Base-by-base conservation (phyloP, 73 alveolate species). In the Halteria grandinella region DNA sequence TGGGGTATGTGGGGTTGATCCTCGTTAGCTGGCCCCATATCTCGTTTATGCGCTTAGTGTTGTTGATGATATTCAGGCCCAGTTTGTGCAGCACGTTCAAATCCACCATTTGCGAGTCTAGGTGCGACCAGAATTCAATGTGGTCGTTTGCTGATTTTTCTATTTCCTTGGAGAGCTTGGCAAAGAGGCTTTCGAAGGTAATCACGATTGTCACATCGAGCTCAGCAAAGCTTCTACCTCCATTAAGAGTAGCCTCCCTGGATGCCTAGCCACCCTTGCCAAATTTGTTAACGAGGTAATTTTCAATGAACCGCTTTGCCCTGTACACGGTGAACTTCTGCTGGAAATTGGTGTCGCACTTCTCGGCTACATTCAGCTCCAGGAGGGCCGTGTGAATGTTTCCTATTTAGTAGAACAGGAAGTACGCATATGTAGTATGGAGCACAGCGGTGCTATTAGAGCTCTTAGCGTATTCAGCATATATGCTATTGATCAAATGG, bases 201-300 rank as follows among this genome's bases (percentile, higher is more conserved):
- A 75, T 75, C 29, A 75, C 87, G 11, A 75, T 75, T 0, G 87
- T 75, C 5, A 75, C 87, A 58, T 75, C 87, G n/a, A 75, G 48
- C 18, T 75, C 87, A 39, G 87, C 87, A 36, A 75, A 59, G n/a
- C n/a, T n/a, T n/a, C n/a, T n/a, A n/a, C n/a, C n/a, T n/a, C n/a
- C n/a, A n/a, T n/a, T n/a, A n/a, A n/a, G 6, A 8, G 73, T 73
- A 33, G 37, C 10, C 47, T 45, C 33, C 10, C 87, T 55, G 15
- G 54, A 34, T 41, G 24, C 20, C 23, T 75, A 69, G 24, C 37
- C 39, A 48, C 32, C 31, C 34, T 58, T 33, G 1, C 62, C 71
- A 43, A 52, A 75, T 31, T 75, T 75, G 29, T 57, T 75, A 55
- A 75, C 39, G 2, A 75, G 34, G 37, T 75, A 58, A 17, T 75